Evolutionary conservation across 2,329 filamentous ascomycete species (phyloP).

Genomic region (Aureobasidium sp.): DNA sequence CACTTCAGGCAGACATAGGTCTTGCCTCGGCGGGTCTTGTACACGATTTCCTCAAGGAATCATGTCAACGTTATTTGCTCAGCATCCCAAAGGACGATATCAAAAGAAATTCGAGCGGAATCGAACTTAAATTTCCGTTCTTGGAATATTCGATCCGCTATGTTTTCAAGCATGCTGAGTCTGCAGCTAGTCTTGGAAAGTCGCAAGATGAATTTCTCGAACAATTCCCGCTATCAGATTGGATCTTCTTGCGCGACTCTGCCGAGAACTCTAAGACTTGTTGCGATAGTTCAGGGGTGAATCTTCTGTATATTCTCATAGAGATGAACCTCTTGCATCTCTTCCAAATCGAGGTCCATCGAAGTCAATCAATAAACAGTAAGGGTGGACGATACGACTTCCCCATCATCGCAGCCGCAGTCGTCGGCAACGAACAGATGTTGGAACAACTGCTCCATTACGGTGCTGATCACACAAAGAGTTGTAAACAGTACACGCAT

Average conservation of each 20-base stretch:
- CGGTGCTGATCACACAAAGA: neutral
- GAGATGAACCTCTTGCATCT: neutral
- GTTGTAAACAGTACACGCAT: neutral
- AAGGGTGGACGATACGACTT: neutral
- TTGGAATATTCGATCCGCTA: neutral
- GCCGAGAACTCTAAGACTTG: neutral
- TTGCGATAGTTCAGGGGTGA: neutral
- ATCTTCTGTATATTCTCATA: neutral
- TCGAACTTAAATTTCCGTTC: neutral
- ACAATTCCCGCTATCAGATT: neutral
- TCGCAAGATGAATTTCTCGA: neutral
- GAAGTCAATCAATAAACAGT: neutral
- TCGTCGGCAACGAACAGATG: neutral
- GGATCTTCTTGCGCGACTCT: neutral
- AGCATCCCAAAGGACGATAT: neutral
- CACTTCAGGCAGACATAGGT: neutral
- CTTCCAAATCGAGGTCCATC: neutral
- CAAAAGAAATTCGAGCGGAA: rapidly evolving
- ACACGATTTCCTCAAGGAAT: neutral
- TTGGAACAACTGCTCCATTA: neutral
- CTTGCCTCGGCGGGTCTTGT: neutral
- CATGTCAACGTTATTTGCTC: neutral
- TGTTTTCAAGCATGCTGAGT: neutral
- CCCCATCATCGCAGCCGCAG: neutral
- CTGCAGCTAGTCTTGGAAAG: neutral